Evolutionary conservation across 148 eudicot genomes (phyloP).

Genomic region (Silene uniflora): DNA sequence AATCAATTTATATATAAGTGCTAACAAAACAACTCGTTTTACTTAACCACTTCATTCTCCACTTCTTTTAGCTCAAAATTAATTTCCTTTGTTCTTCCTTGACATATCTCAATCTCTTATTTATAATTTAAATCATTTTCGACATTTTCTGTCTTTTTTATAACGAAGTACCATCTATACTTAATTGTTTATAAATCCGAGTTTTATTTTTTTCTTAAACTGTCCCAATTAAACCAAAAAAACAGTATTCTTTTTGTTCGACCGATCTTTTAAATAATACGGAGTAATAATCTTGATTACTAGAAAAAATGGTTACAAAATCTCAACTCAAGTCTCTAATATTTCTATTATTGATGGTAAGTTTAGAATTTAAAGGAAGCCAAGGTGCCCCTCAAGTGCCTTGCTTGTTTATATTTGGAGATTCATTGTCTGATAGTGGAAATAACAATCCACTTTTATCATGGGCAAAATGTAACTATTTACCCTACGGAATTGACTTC

Average conservation of each 20-base stretch:
- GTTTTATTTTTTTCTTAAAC: too few relatives aligned
- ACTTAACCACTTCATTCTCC: not conserved
- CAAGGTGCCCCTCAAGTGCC: too few relatives aligned
- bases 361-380: constrained; percentile 1
- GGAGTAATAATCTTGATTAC: too few relatives aligned
- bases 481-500: too few relatives aligned
- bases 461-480: too few relatives aligned
- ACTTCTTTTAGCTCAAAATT: not conserved
- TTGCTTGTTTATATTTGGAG: too few relatives aligned
- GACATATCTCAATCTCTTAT: not conserved
- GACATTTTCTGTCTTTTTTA: not conserved
- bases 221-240: too few relatives aligned
- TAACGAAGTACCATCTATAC: too few relatives aligned
- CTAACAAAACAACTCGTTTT: not conserved
- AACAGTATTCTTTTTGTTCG: not conserved
- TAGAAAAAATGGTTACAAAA: not conserved
- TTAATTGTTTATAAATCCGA: too few relatives aligned
- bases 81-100: not conserved
- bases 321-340: not conserved
- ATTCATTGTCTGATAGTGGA: too few relatives aligned
- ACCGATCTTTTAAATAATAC: not conserved
- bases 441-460: too few relatives aligned
- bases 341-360: not conserved
- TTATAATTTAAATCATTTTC: not conserved
- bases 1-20: not conserved